phyloP scores from a whole-genome alignment of 2,329 filamentous ascomycete genomes.

The Talaromyces sp. region DNA sequence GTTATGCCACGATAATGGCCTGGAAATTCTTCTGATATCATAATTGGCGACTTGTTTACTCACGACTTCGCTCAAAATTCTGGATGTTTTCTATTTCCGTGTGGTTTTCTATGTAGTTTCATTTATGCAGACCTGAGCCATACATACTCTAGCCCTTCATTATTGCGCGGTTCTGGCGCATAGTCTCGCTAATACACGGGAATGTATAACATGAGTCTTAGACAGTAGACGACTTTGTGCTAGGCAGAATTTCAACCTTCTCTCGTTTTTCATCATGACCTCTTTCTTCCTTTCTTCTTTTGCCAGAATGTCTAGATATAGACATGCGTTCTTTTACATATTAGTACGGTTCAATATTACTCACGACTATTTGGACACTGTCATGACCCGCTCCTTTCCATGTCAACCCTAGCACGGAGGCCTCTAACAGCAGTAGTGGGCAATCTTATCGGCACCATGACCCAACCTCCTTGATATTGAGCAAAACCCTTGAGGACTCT shows the following conservation, averaged over 20 bases:
- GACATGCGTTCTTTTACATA: background rate
- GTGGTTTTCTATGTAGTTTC: background rate
- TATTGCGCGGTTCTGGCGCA: background rate
- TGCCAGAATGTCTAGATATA: background rate
- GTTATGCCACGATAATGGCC: background rate
- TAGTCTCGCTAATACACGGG: background rate
- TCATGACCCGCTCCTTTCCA: no score
- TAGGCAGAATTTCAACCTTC: background rate
- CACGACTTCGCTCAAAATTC: background rate
- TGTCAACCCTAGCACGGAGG: no score
- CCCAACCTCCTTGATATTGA: no score
- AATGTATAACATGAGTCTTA: background rate
- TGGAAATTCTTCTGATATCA: background rate
- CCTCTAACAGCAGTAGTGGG: no score
- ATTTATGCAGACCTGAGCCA: background rate
- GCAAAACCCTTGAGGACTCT: no score
- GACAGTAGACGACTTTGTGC: background rate
- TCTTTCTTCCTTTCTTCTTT: background rate
- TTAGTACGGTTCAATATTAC: no score
- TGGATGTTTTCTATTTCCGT: background rate
- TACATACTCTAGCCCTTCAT: background rate
- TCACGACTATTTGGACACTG: no score
- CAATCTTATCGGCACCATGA: no score
- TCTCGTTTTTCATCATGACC: background rate
- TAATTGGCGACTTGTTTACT: background rate